phyloP scores from a whole-genome alignment of 139 green algal species.

The Chlamydomonas schloesseri region DNA sequence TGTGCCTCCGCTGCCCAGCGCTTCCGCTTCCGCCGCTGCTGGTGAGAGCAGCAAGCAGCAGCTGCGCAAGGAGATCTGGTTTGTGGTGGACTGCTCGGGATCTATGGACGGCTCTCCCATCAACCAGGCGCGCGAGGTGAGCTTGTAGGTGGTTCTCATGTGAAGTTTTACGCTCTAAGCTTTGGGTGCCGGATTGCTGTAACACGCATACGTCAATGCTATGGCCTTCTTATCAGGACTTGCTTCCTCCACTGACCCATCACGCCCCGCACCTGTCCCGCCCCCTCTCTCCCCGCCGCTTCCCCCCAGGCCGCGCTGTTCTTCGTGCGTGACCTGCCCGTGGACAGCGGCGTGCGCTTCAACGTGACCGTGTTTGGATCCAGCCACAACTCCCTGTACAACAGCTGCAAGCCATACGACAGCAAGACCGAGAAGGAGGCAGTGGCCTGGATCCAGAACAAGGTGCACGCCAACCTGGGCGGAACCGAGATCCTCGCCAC shows the following conservation, averaged over 20 bases:
- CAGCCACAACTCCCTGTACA: slow-evolving; percentile 36
- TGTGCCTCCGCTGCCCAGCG: slow-evolving; percentile 6
- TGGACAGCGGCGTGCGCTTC: slow-evolving; percentile 33
- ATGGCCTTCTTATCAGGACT: background rate
- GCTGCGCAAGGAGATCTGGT: slow-evolving; percentile 36
- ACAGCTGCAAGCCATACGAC: slow-evolving; percentile 21
- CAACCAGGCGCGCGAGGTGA: slow-evolving; percentile 24
- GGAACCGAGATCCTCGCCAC: slow-evolving; percentile 54
- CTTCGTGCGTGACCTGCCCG: slow-evolving; percentile 58
- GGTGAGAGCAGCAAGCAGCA: background rate
- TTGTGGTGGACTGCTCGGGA: slow-evolving; percentile 52
- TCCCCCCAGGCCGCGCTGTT: slow-evolving; percentile 47
- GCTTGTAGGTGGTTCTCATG: background rate
- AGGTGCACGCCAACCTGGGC: slow-evolving; percentile 48
- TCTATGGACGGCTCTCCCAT: slow-evolving; percentile 46
- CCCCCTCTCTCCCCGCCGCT: background rate
- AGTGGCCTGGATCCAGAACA: slow-evolving; percentile 42
- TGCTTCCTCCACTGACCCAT: background rate
- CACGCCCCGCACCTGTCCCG: background rate
- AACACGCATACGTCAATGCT: too few relatives aligned
- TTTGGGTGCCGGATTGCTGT: background rate
- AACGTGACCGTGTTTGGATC: slow-evolving; percentile 49
- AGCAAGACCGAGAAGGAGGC: slow-evolving; percentile 9
- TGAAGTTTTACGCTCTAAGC: background rate
- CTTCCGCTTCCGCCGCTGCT: too few relatives aligned